Percentiles rank a stretch among this genome's conserved stretches.
These are phyloP conservation scores for Pholiota molesta DNA, from an alignment of 768 basidiomycete genomes.

Conservation along the genomic window DNA sequence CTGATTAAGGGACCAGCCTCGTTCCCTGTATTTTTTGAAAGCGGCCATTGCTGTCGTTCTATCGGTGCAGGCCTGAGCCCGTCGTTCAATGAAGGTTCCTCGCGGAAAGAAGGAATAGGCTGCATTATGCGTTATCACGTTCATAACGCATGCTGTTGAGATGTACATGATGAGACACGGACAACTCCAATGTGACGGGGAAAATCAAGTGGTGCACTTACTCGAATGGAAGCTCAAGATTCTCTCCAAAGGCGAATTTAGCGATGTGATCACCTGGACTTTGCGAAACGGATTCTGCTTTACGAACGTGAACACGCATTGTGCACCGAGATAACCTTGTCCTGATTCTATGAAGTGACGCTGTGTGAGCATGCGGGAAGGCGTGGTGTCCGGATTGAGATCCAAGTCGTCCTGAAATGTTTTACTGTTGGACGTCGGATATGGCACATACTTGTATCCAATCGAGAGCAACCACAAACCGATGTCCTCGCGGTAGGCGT, in stretches of 20 bases:
- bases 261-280: slow-evolving; percentile 44
- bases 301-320: slow-evolving; percentile 35
- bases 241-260: slow-evolving; percentile 32
- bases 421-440: not conserved
- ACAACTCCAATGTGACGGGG: not conserved
- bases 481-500: slow-evolving; percentile 32
- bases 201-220: slow-evolving; percentile 24
- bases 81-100: slow-evolving; percentile 37
- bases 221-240: slow-evolving; percentile 54
- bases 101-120: slow-evolving; percentile 46
- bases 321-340: slow-evolving; percentile 26
- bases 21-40: slow-evolving; percentile 35
- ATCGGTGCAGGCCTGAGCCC: not conserved
- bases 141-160: slow-evolving; percentile 23
- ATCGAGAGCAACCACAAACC: slow-evolving; percentile 34
- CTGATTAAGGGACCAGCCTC: slow-evolving; percentile 36
- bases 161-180: not conserved
- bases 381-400: not conserved
- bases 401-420: not conserved
- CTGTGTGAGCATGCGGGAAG: not conserved
- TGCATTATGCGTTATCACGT: slow-evolving; percentile 41
- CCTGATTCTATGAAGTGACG: not conserved
- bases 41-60: slow-evolving; percentile 6
- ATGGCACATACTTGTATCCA: slow-evolving; percentile 26
- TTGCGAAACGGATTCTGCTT: slow-evolving; percentile 26